Conservation (phyloP, 768 basidiomycete species). For the Tephrocybe sp. region DNA sequence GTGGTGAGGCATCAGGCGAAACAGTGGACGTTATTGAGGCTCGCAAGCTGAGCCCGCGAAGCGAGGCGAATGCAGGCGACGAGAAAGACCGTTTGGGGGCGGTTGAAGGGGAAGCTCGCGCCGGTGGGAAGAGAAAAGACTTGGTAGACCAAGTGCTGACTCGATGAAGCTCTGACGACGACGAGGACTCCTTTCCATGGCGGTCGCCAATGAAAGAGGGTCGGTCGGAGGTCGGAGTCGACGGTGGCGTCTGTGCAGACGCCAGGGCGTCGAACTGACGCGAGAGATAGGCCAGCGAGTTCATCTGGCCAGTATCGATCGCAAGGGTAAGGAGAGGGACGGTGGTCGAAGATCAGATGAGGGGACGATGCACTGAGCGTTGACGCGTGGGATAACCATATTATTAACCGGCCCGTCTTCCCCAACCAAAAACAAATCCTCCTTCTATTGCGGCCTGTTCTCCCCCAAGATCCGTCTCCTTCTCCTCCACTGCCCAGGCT, state of each 20-base stretch:
- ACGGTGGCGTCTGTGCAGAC: conserved; percentile 56
- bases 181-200: conserved; percentile 21
- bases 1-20: conserved; percentile 24
- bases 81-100: conserved; percentile 62
- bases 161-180: conserved; percentile 40
- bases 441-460: neutral
- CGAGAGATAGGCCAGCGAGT: conserved; percentile 79
- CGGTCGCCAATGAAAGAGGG: conserved; percentile 27
- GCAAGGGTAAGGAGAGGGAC: neutral
- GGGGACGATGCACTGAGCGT: conserved; percentile 7
- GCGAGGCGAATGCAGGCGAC: conserved; percentile 51
- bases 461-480: conserved; percentile 10
- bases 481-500: too few species aligned
- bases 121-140: conserved; percentile 45
- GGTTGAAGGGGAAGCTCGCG: conserved; percentile 23
- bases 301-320: conserved; percentile 48
- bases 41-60: conserved; percentile 21
- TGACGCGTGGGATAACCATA: conserved; percentile 13
- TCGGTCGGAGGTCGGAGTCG: conserved; percentile 47
- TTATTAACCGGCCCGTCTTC: conserved; percentile 14
- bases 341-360: conserved; percentile 13
- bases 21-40: conserved; percentile 24
- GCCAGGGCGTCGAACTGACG: conserved; percentile 81
- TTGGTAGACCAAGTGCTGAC: conserved; percentile 59
- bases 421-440: conserved; percentile 2